Conservation (phyloP, 73 alveolate genomes). For the Paramecium pentaurelia region DNA sequence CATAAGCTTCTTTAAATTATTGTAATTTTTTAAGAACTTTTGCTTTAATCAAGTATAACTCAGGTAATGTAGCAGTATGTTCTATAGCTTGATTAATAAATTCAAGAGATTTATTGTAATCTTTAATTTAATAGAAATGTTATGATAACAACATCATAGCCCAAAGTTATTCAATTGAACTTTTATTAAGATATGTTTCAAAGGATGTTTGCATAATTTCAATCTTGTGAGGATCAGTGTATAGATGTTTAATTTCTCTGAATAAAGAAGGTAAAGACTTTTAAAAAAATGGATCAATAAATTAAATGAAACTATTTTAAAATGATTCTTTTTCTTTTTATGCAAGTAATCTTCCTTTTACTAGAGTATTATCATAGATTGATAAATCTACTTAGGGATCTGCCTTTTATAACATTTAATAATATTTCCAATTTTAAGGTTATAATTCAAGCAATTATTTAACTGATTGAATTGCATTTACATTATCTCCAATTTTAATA, state of each 20-base stretch:
- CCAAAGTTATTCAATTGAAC: conserved; percentile 68
- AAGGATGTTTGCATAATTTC: conserved; percentile 64
- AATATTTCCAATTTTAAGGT: conserved; percentile 29
- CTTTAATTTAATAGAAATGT: conserved; percentile 74
- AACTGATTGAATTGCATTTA: neutral
- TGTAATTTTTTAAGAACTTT: conserved; percentile 75
- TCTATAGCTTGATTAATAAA: conserved; percentile 81
- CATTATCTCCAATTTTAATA: neutral
- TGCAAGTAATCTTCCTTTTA: conserved; percentile 18
- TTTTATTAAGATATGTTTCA: conserved; percentile 57
- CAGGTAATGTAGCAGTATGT: conserved; percentile 88
- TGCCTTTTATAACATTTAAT: neutral
- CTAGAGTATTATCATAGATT: neutral
- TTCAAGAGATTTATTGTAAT: conserved; percentile 75
- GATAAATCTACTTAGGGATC: neutral
- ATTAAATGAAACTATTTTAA: conserved; percentile 27
- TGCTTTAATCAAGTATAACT: conserved; percentile 86
- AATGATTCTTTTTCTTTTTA: conserved; percentile 55
- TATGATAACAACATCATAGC: conserved; percentile 71
- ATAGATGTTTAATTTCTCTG: conserved; percentile 68
- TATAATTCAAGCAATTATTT: neutral
- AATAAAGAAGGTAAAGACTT: conserved; percentile 78
- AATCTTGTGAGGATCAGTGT: neutral
- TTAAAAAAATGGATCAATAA: conserved; percentile 49
- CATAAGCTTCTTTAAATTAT: conserved; percentile 73